phyloP scores from a whole-genome alignment of 345 rosid species.

The Clarkia xantiana region DNA sequence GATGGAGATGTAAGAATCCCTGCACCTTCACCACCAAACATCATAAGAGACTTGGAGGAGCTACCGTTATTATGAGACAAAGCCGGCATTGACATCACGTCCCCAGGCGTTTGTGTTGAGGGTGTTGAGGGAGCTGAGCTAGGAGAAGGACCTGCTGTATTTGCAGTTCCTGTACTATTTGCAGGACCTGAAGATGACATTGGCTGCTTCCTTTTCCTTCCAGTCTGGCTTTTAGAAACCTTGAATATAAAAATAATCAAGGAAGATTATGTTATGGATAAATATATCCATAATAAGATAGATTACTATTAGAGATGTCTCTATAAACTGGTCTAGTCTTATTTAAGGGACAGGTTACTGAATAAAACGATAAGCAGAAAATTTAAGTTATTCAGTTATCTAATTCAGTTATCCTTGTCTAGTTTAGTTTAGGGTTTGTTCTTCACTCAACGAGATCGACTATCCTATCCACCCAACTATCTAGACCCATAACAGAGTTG shows the following conservation, averaged over 20 bases:
- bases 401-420: too few relatives aligned
- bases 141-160: constrained; percentile 96
- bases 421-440: too few relatives aligned
- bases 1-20: constrained; percentile 82
- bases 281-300: too few relatives aligned
- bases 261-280: constrained; percentile 16
- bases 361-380: too few relatives aligned
- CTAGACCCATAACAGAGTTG: too few relatives aligned
- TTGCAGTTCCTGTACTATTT: constrained; percentile 96
- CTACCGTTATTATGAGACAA: constrained; percentile 57
- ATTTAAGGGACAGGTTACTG: too few relatives aligned
- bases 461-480: too few relatives aligned
- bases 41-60: constrained; percentile 70
- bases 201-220: constrained; percentile 96
- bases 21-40: constrained; percentile 64
- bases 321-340: too few relatives aligned
- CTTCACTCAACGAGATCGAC: too few relatives aligned
- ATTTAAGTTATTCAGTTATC: too few relatives aligned
- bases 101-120: constrained; percentile 92
- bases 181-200: constrained; percentile 98
- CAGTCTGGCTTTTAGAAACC: constrained; percentile 85
- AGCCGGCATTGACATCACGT: constrained; percentile 59
- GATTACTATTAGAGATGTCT: too few relatives aligned
- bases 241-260: constrained; percentile 24
- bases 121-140: constrained; percentile 99